Evolutionary conservation across 1,139 yeast genomes (phyloP).

Genomic region (Yamadazyma atlantica): DNA sequence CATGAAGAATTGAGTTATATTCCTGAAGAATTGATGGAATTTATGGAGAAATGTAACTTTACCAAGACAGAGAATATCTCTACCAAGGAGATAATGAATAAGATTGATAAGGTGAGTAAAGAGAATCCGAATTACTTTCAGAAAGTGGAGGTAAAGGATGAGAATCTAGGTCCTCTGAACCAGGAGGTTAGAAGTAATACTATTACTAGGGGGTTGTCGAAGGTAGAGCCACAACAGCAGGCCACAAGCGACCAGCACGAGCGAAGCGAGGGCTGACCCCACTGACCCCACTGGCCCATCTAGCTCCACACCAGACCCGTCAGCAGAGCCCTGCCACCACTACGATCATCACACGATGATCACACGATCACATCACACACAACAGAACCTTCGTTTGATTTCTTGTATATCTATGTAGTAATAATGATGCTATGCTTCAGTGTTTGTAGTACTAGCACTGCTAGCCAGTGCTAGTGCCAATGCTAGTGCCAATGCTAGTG

Average conservation of each 20-base stretch:
- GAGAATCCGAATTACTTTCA: constrained; percentile 31
- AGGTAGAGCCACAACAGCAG: constrained; percentile 13
- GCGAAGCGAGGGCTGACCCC: too few relatives aligned
- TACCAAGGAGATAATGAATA: constrained; percentile 39
- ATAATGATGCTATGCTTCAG: too few relatives aligned
- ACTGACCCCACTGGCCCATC: too few relatives aligned
- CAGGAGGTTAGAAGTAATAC: constrained; percentile 36
- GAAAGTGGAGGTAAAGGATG: constrained; percentile 21
- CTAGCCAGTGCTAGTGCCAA: too few relatives aligned
- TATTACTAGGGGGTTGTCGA: constrained; percentile 35
- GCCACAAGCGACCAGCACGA: too few relatives aligned
- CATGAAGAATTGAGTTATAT: constrained; percentile 80
- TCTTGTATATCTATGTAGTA: neutral
- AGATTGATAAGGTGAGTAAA: constrained; percentile 31
- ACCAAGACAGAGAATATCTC: constrained; percentile 20
- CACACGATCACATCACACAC: too few relatives aligned
- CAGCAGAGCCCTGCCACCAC: too few relatives aligned
- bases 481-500: too few relatives aligned
- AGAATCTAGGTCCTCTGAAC: constrained; percentile 18
- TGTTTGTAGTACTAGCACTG: too few relatives aligned
- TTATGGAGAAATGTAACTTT: constrained; percentile 38
- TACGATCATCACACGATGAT: too few relatives aligned
- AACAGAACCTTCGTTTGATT: neutral
- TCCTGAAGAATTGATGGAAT: constrained; percentile 55
- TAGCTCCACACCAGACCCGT: too few relatives aligned